Evolutionary conservation across 2,329 filamentous ascomycete genomes (phyloP).

Genomic region (Pseudomassariella vexata): DNA sequence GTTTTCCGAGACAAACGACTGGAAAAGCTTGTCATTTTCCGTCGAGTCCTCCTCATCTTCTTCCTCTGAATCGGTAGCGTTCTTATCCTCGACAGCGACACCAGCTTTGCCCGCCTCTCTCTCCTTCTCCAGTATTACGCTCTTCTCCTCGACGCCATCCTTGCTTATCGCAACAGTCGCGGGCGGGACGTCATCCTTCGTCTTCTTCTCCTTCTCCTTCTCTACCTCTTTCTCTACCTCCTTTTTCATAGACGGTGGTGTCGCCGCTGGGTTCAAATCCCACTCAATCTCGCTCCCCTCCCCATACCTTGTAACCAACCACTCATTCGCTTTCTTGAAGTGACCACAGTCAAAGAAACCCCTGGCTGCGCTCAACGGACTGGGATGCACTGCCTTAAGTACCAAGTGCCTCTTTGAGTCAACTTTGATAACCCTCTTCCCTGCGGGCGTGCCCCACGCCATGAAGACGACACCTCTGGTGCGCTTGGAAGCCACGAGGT

Average conservation of each 20-base stretch:
- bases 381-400: conserved; percentile 83
- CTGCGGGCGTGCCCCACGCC: conserved; percentile 86
- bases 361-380: conserved; percentile 75
- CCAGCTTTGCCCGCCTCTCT: conserved; percentile 17
- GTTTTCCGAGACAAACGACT: too few species aligned
- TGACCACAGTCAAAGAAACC: conserved; percentile 84
- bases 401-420: conserved; percentile 73
- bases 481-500: conserved; percentile 73
- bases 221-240: conserved; percentile 8
- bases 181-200: conserved; percentile 11
- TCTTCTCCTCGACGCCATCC: conserved; percentile 19
- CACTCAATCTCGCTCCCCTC: conserved; percentile 79
- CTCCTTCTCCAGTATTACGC: conserved; percentile 20
- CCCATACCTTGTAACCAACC: conserved; percentile 76
- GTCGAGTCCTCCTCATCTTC: conserved; percentile 3
- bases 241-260: conserved; percentile 9
- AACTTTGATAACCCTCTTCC: conserved; percentile 69
- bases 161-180: conserved; percentile 17
- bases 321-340: conserved; percentile 78
- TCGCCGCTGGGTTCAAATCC: conserved; percentile 42
- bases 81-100: too few species aligned
- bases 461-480: conserved; percentile 85
- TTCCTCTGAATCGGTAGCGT: background rate
- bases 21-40: background rate
- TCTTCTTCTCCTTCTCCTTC: conserved; percentile 9